Conservation (phyloP, 768 basidiomycete species). For the Pleurotus platypus region DNA sequence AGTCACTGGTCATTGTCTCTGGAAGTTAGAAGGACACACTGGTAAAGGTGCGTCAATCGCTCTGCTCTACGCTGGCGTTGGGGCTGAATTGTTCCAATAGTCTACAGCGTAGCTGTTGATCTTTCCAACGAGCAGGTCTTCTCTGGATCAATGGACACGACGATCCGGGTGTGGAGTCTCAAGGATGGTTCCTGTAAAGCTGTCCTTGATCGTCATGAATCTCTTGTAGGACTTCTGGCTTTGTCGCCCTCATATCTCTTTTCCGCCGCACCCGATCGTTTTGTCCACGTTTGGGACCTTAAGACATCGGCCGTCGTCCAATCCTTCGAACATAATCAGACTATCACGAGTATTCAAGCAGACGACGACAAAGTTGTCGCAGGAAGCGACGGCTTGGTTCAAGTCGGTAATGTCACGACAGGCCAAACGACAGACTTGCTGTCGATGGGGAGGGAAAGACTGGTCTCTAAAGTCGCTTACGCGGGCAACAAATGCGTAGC, state of each 20-base stretch:
- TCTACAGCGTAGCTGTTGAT: constrained; percentile 5
- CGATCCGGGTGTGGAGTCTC: constrained; percentile 11
- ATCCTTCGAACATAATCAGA: not conserved
- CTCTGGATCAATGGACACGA: constrained; percentile 13
- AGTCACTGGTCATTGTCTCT: not conserved
- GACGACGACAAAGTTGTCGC: constrained; percentile 3
- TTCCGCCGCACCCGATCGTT: not conserved
- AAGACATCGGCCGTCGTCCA: not conserved
- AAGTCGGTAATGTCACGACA: not conserved
- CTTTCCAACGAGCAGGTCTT: constrained; percentile 3
- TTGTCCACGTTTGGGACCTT: not conserved
- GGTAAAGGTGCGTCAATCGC: not conserved
- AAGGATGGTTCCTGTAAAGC: not conserved
- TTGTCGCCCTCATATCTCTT: constrained; percentile 1
- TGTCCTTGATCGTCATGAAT: not conserved
- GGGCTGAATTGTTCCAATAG: not conserved
- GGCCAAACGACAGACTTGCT: not conserved
- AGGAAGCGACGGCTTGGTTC: constrained; percentile 1
- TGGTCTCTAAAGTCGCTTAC: not conserved
- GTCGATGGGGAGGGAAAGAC: not conserved
- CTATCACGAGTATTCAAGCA: constrained; percentile 1
- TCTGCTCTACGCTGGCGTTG: no score
- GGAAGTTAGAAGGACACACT: constrained; percentile 2
- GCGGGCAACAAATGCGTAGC: not conserved
- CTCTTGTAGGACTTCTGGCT: not conserved